These are phyloP conservation scores for Cicer chorassanicum DNA, from an alignment of 306 rosid genomes.

Conservation along the genomic window DNA sequence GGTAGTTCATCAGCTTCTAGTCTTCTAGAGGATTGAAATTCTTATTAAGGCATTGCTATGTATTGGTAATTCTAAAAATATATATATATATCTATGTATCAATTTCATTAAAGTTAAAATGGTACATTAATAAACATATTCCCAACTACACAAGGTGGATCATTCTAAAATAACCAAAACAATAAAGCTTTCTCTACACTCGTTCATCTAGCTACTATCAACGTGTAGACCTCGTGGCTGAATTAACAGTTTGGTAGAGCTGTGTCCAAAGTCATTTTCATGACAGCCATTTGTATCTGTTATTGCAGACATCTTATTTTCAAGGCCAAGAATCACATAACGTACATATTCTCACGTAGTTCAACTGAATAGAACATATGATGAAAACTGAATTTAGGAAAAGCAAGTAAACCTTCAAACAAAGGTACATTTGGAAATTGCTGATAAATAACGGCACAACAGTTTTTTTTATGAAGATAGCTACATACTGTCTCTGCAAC, in stretches of 20 bases:
- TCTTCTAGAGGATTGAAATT: background rate
- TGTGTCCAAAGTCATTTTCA: conserved; percentile 28
- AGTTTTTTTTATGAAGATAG: conserved; percentile 38
- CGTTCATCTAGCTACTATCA: background rate
- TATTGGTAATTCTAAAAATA: background rate
- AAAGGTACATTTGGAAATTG: conserved; percentile 24
- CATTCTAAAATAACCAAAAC: background rate
- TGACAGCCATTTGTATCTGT: background rate
- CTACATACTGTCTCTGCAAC: conserved; percentile 66
- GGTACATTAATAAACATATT: background rate
- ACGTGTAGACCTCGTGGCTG: conserved; percentile 19
- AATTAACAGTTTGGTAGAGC: conserved; percentile 3
- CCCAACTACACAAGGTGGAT: background rate
- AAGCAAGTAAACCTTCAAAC: conserved; percentile 6
- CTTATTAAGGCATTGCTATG: background rate
- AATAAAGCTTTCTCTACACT: background rate
- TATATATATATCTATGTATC: background rate
- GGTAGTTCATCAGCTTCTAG: background rate
- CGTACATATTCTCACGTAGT: conserved; percentile 17
- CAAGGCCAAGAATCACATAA: conserved; percentile 31
- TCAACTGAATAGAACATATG: background rate
- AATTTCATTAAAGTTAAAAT: background rate
- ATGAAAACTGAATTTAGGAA: conserved; percentile 21
- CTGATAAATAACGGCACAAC: conserved; percentile 19
- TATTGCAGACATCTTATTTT: conserved; percentile 27